Percentiles rank a stretch among this genome's conserved stretches.
Evolutionary conservation across 352 stramenopile genomes (phyloP).

Genomic region (Elongisporangium prolatum): DNA sequence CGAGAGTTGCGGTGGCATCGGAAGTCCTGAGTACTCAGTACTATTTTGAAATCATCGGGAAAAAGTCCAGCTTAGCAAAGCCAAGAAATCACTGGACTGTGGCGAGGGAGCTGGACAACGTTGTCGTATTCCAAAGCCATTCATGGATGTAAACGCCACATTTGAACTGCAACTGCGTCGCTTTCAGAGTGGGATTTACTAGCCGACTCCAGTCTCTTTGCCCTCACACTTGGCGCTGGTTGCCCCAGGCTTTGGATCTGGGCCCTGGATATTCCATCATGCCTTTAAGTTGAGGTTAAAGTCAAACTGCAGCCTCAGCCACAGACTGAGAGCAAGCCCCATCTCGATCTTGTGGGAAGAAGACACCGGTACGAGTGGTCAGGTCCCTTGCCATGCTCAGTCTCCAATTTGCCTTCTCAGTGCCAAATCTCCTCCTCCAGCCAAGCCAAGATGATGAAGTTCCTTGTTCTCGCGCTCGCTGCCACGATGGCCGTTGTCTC

Average conservation of each 20-base stretch:
- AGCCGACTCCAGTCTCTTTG: background rate
- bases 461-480: conserved; percentile 6
- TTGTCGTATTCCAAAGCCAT: too few relatives aligned
- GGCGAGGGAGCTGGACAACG: background rate
- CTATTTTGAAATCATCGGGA: background rate
- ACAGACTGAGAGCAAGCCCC: background rate
- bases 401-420: background rate
- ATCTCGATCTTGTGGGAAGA: background rate
- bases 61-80: background rate
- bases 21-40: background rate
- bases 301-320: background rate
- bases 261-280: background rate
- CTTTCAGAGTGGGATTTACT: background rate
- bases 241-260: too few relatives aligned
- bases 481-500: conserved; percentile 12
- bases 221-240: too few relatives aligned
- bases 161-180: background rate
- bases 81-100: background rate
- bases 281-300: background rate
- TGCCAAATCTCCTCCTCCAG: background rate
- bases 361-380: background rate
- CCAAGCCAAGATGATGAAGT: background rate
- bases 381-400: background rate
- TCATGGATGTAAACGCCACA: background rate
- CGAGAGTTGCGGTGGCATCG: background rate